These are phyloP conservation scores for Infundibulicybe gibba DNA, from an alignment of 768 basidiomycete species.

Conservation along the genomic window DNA sequence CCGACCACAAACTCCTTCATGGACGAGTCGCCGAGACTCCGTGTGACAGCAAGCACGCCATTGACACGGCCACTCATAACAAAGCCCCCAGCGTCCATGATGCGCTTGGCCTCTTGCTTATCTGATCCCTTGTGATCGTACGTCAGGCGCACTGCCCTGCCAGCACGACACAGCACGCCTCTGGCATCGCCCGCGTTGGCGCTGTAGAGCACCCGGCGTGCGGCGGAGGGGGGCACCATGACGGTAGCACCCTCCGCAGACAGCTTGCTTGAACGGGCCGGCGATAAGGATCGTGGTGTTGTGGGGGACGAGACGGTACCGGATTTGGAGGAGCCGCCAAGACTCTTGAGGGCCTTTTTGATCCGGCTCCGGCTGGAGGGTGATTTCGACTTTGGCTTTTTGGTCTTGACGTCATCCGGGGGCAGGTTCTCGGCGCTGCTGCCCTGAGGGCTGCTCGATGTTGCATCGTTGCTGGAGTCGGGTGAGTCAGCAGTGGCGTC, in stretches of 20 bases:
- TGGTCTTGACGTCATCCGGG: slow-evolving; percentile 25
- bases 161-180: slow-evolving; percentile 87
- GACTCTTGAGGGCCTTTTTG: slow-evolving; percentile 50
- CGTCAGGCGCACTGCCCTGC: slow-evolving; percentile 81
- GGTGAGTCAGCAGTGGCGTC: slow-evolving; percentile 31
- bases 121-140: slow-evolving; percentile 99
- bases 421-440: slow-evolving; percentile 41
- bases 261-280: slow-evolving; percentile 21
- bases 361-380: slow-evolving; percentile 46
- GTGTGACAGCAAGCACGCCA: slow-evolving; percentile 93
- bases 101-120: slow-evolving; percentile 95
- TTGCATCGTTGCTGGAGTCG: slow-evolving; percentile 27
- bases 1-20: slow-evolving; percentile 99
- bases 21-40: slow-evolving; percentile 92
- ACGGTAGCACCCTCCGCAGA: slow-evolving; percentile 24
- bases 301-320: slow-evolving; percentile 22
- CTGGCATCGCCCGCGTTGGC: slow-evolving; percentile 98
- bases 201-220: slow-evolving; percentile 83
- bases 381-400: slow-evolving; percentile 29
- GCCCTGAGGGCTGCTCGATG: slow-evolving; percentile 32
- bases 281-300: slow-evolving; percentile 32
- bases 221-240: slow-evolving; percentile 41
- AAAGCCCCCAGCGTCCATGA: slow-evolving; percentile 96
- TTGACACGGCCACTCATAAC: slow-evolving; percentile 99
- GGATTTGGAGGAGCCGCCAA: slow-evolving; percentile 37